Percentiles rank a stretch among this genome's conserved stretches.
These are phyloP conservation scores for Oligophagozyma castellii DNA, from an alignment of 1,139 yeast genomes.

Conservation along the genomic window DNA sequence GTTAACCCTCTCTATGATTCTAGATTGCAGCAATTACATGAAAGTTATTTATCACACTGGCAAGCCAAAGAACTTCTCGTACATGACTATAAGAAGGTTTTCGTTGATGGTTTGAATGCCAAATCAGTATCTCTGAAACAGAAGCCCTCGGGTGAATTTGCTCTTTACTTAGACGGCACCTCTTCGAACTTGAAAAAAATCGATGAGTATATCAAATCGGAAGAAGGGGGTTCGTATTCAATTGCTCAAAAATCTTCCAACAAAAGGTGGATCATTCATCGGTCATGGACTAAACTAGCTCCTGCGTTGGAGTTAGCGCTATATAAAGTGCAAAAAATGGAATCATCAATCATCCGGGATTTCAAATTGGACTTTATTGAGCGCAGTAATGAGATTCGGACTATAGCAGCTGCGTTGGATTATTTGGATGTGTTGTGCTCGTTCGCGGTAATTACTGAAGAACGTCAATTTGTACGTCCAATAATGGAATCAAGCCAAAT, in stretches of 20 bases:
- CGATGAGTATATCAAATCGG: slow-evolving; percentile 5
- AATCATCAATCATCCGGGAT: slow-evolving; percentile 16
- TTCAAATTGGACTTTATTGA: slow-evolving; percentile 21
- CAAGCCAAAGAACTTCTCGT: slow-evolving; percentile 12
- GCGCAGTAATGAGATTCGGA: slow-evolving; percentile 20
- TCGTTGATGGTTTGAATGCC: slow-evolving; percentile 12
- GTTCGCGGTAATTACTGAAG: slow-evolving; percentile 57
- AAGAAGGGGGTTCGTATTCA: slow-evolving; percentile 4
- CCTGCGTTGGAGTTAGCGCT: slow-evolving; percentile 15
- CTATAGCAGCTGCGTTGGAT: slow-evolving; percentile 34
- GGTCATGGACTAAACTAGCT: slow-evolving; percentile 28
- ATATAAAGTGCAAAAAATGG: slow-evolving; percentile 22
- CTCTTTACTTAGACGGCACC: slow-evolving; percentile 15
- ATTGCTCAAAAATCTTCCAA: slow-evolving; percentile 20
- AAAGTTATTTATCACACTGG: slow-evolving; percentile 11
- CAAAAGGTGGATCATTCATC: slow-evolving; percentile 24
- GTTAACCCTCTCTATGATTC: slow-evolving; percentile 13
- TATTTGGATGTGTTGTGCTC: slow-evolving; percentile 61
- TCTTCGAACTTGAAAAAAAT: slow-evolving; percentile 9
- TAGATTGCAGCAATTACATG: slow-evolving; percentile 11
- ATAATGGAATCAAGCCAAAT: slow-evolving; percentile 34
- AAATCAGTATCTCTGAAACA: slow-evolving; percentile 14
- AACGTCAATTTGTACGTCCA: slow-evolving; percentile 55
- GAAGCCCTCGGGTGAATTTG: slow-evolving; percentile 18
- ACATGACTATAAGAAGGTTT: slow-evolving; percentile 10